Evolutionary conservation across 106 monocot species (phyloP).

Genomic region (Ottelia alismoides): DNA sequence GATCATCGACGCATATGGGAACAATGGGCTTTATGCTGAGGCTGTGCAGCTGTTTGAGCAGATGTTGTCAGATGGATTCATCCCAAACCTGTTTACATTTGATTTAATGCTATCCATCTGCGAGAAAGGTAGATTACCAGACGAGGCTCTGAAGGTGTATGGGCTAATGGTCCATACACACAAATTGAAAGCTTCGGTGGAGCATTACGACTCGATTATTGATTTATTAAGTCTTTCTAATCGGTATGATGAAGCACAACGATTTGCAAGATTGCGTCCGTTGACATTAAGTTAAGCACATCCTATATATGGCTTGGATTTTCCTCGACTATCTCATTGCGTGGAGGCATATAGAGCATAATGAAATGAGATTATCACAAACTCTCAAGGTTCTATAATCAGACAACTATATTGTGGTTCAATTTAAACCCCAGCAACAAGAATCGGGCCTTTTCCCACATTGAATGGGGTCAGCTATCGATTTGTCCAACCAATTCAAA

Average conservation of each 20-base stretch:
- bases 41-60: slow-evolving; percentile 10
- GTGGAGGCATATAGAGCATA: not conserved
- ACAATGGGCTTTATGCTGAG: slow-evolving; percentile 6
- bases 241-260: slow-evolving; percentile 38
- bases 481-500: no score
- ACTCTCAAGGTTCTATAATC: no score
- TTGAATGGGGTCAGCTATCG: no score
- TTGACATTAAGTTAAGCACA: slow-evolving; percentile 4
- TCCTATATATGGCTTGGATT: not conserved
- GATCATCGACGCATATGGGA: slow-evolving; percentile 14
- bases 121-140: slow-evolving; percentile 23
- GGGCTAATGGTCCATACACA: slow-evolving; percentile 43
- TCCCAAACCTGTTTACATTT: slow-evolving; percentile 66
- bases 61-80: slow-evolving; percentile 19
- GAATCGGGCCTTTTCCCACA: no score
- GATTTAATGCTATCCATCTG: slow-evolving; percentile 47
- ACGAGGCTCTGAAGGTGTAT: slow-evolving; percentile 46
- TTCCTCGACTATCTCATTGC: not conserved
- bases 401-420: not conserved
- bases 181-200: slow-evolving; percentile 17
- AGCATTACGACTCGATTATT: slow-evolving; percentile 15
- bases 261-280: slow-evolving; percentile 36
- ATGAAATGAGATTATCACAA: no score
- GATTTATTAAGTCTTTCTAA: slow-evolving; percentile 10
- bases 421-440: not conserved